A percentile compares a stretch with the other conserved stretches of the same genome.
Evolutionary conservation across 352 stramenopile species (phyloP).

Genomic region (Phytophthora brassicae): DNA sequence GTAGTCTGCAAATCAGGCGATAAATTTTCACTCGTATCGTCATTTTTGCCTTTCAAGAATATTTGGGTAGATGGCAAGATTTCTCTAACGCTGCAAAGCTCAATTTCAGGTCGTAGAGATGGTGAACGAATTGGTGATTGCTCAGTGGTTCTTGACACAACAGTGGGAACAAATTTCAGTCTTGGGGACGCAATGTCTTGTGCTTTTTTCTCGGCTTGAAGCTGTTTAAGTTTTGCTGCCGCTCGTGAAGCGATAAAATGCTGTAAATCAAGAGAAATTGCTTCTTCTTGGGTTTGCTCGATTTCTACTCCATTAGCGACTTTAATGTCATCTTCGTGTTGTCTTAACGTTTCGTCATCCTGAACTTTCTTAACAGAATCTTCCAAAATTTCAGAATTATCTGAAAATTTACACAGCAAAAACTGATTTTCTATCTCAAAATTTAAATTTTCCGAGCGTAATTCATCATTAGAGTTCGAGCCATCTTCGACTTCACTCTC

Average conservation of each 20-base stretch:
- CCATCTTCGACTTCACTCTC: conserved; percentile 2
- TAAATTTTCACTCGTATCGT: neutral
- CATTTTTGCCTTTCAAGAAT: neutral
- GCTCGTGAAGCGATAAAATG: conserved; percentile 43
- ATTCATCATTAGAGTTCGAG: neutral
- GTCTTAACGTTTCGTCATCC: neutral
- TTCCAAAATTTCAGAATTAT: neutral
- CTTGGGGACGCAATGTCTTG: neutral
- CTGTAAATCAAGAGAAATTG: conserved; percentile 33
- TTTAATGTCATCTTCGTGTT: neutral
- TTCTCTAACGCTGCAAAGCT: neutral
- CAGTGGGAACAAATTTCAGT: neutral
- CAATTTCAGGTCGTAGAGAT: neutral
- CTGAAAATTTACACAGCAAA: neutral
- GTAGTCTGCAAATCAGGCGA: neutral
- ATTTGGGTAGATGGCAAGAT: neutral
- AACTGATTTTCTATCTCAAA: neutral
- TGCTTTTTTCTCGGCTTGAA: conserved; percentile 37
- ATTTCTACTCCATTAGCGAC: neutral
- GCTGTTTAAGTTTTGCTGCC: conserved; percentile 39
- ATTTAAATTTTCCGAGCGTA: neutral
- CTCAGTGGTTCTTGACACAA: neutral
- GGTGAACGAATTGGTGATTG: neutral
- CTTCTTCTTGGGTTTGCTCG: conserved; percentile 3
- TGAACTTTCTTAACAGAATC: neutral